These are phyloP conservation scores for Hyaloscypha variabilis DNA, from an alignment of 495 filamentous ascomycete species.

Conservation along the genomic window DNA sequence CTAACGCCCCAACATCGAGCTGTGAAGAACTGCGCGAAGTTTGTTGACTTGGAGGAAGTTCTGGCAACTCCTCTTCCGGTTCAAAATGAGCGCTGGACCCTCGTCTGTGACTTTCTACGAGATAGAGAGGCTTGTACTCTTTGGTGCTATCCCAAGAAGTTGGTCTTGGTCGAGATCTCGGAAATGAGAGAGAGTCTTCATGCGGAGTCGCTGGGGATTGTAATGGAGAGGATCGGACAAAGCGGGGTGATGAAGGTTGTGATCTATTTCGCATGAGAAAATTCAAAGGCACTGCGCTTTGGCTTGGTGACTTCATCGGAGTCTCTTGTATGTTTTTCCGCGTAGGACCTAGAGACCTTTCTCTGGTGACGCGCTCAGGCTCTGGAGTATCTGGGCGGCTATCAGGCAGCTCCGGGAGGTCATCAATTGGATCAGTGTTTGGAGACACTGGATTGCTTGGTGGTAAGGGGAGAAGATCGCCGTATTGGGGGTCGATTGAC, in stretches of 20 bases:
- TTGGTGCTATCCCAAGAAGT: slow-evolving; percentile 52
- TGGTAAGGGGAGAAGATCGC: slow-evolving; percentile 57
- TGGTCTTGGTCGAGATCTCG: slow-evolving; percentile 42
- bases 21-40: slow-evolving; percentile 36
- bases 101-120: slow-evolving; percentile 45
- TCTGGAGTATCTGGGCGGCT: slow-evolving; percentile 52
- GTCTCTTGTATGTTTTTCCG: slow-evolving; percentile 28
- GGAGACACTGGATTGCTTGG: slow-evolving; percentile 48
- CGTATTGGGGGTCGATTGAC: slow-evolving; percentile 58
- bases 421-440: slow-evolving; percentile 25
- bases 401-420: slow-evolving; percentile 51
- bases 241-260: slow-evolving; percentile 44
- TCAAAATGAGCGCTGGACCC: slow-evolving; percentile 8
- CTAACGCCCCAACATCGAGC: slow-evolving; percentile 23
- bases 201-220: slow-evolving; percentile 37
- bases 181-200: slow-evolving; percentile 32
- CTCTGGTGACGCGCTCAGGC: slow-evolving; percentile 23
- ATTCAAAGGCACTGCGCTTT: slow-evolving; percentile 50
- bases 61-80: slow-evolving; percentile 27
- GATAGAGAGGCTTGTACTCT: slow-evolving; percentile 51
- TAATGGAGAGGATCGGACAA: slow-evolving; percentile 39
- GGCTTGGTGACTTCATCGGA: slow-evolving; percentile 44
- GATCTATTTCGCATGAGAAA: slow-evolving; percentile 49
- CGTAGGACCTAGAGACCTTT: slow-evolving; percentile 11
- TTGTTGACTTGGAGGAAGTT: slow-evolving; percentile 38